Evolutionary conservation across 805 yeast genomes (phyloP), one percentile per base, ranked within the genome.

Genomic region (Starmerella potacharoeniae): DNA sequence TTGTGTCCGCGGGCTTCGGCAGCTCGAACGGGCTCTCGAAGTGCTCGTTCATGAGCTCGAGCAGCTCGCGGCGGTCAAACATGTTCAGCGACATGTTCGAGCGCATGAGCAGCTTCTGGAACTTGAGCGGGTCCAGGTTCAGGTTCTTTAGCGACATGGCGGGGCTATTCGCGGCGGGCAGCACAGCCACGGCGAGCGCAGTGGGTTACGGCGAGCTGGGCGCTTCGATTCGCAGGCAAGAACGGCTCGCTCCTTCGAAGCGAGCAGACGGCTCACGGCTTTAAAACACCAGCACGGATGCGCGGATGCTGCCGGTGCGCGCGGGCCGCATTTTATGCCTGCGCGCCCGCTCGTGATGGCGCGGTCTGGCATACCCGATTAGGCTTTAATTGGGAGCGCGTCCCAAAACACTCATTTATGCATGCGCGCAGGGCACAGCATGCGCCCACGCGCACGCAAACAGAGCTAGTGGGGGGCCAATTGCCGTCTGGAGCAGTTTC

Each of bases 1-100:
- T 13, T 4, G 39, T 14, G n/a, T 11, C 39, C 13, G 4, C 39
- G 7, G 39, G n/a, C 39, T 42, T 44, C 9, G 48, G 48, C 7
- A 40, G 40, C 22, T 58, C 60, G 42, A 60, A 60, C n/a, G 64
- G 64, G 22, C 60, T 57, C 51, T 60, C 64, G 52, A 59, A 60
- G 52, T 58, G 48, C 10, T 41, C 49, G 16, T 54, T 44, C 64
- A 60, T 60, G 28, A 60, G 44, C 34, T 48, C 54, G 17, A 54
- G 44, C 10, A 60, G 55, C 4, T 59, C 53, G 11, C 36, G 22
- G n/a, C 55, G 54, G 42, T 54, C 51, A 30, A 59, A 53, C 46
- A 44, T 45, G 34, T 49, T 33, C 14, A 60, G 50, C 5, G 42
- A 33, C 31, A 55, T 46, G 5, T 54, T 51, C 4, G 52, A 49